Base-by-base conservation (phyloP, 768 basidiomycete genomes). In the Russula dissimulans region DNA sequence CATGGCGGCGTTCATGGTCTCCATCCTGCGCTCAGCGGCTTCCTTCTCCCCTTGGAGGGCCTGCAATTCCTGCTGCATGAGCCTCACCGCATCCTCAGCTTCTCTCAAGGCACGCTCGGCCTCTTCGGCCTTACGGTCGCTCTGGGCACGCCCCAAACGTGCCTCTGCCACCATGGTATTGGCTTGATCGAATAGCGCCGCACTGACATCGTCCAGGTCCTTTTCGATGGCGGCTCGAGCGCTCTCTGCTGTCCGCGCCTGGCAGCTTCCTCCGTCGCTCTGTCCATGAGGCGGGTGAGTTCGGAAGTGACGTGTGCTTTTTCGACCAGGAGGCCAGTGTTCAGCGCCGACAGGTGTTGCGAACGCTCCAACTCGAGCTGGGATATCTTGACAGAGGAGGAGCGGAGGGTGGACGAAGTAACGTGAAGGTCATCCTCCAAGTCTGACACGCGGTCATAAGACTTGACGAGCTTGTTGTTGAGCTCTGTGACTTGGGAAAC, bases 81-180 rank as follows among this genome's bases (percentile, higher is more conserved):
- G 76, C 50, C 84, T 77, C 36, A 95, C 88, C 4, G 86, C 87
- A 61, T 93, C 89, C 71, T 95, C 94, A 0, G 92, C 89, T n/a
- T 83, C 81, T 65, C 80, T 84, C 60, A 95, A 71, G 9, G 90
- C 87, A 26, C 78, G 76, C 71, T 95, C 90, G 11, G 91, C 85
- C 36, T 85, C 84, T 60, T 82, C 81, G 2, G 87, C 83, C 68
- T 90, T 89, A 44, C 85, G 79, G 68, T 93, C 80, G 77, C 89
- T 86, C 62, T 77, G 69, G 39, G 87, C 85, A 39, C 79, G 75
- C 15, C 71, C 75, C 61, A 85, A 79, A 15, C 94, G 81, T 22
- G 95, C 95, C 69, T 92, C 89, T 0, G 91, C 92, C n/a, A 98
- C 95, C 97, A 99, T 99, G 6, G 81, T 86, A 71, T 99, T 98